Conservation (phyloP, 441 rosid genomes). For the Arabidopsis lyrata region DNA sequence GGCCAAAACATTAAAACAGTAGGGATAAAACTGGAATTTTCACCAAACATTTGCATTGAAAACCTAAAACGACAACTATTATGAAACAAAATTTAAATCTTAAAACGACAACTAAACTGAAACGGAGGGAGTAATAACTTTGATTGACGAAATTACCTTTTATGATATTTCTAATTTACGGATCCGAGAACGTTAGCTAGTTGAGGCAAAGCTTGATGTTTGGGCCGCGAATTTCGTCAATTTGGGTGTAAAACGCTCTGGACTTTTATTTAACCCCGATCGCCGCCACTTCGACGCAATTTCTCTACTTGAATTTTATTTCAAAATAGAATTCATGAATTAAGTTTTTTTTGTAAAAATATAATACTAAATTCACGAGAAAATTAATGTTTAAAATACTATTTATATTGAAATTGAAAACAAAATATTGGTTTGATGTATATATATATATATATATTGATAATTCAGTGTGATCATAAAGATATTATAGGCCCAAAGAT, state of each 20-base stretch:
- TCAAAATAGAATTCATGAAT: neutral
- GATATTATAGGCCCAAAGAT: too few species aligned
- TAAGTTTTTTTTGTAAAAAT: neutral
- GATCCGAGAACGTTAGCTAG: constrained; percentile 3
- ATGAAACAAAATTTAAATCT: too few species aligned
- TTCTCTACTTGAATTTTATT: neutral
- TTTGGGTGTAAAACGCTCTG: constrained; percentile 1
- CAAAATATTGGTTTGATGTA: too few species aligned
- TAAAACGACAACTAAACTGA: too few species aligned
- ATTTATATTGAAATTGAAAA: too few species aligned
- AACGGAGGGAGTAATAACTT: too few species aligned
- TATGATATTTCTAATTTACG: neutral
- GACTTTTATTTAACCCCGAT: neutral
- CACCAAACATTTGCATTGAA: too few species aligned
- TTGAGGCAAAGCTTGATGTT: constrained; percentile 8
- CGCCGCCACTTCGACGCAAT: neutral
- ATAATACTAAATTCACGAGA: neutral
- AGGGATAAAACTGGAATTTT: too few species aligned
- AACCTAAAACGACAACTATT: too few species aligned
- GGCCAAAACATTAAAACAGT: too few species aligned
- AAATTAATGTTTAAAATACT: neutral
- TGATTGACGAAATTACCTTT: constrained; percentile 1
- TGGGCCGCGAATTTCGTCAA: constrained; percentile 18
- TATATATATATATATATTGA: too few species aligned
- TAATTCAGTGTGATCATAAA: too few species aligned